phyloP scores from a whole-genome alignment of 768 basidiomycete genomes.

The Trametes gibbosa region DNA sequence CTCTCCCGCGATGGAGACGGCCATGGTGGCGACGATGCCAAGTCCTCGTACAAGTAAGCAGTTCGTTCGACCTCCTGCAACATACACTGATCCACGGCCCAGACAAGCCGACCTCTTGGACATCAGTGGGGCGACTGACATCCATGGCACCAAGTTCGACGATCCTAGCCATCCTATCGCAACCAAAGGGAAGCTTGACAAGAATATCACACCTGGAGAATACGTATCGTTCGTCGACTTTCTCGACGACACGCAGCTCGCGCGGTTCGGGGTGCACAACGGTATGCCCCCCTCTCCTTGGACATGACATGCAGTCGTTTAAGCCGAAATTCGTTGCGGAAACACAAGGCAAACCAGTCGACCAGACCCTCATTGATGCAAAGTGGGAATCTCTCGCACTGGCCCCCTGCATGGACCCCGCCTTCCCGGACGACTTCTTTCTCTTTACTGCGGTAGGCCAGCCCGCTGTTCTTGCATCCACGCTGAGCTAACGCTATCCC shows the following conservation, averaged over 20 bases:
- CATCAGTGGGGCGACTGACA: constrained; percentile 57
- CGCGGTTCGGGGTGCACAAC: constrained; percentile 62
- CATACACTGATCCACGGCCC: background rate
- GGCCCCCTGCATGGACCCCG: constrained; percentile 48
- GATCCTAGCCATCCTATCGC: constrained; percentile 51
- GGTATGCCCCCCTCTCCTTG: constrained; percentile 32
- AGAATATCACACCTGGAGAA: constrained; percentile 46
- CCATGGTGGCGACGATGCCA: constrained; percentile 47
- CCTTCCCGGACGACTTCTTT: constrained; percentile 64
- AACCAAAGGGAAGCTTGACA: constrained; percentile 44
- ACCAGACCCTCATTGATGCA: constrained; percentile 53
- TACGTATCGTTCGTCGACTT: constrained; percentile 58
- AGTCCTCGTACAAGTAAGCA: constrained; percentile 51
- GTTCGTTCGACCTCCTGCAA: background rate
- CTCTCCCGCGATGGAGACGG: constrained; percentile 62
- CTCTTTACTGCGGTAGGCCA: constrained; percentile 55
- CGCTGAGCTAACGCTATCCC: background rate
- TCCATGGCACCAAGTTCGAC: constrained; percentile 56
- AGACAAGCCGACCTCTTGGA: constrained; percentile 62
- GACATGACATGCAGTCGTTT: background rate
- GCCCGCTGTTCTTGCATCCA: background rate
- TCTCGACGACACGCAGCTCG: constrained; percentile 51
- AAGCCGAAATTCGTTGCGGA: background rate
- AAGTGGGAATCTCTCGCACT: constrained; percentile 71
- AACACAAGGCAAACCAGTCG: constrained; percentile 42